Conservation (phyloP, 345 rosid species). For the Adansonia digitata region DNA sequence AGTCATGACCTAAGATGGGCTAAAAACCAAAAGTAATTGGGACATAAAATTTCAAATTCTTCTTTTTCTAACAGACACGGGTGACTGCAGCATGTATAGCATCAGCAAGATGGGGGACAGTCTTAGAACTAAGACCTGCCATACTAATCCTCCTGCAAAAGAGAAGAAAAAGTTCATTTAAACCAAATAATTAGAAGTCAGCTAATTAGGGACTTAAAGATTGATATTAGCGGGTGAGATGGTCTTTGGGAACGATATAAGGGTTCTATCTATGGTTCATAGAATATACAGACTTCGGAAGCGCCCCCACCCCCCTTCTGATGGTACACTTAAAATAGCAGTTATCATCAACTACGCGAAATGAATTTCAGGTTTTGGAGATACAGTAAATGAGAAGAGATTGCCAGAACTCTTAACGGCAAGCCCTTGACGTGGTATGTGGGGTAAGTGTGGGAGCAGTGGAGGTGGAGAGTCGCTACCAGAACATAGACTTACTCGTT, state of each 20-base stretch:
- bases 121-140: conserved; percentile 64
- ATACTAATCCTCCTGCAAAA: conserved; percentile 75
- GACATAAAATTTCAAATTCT: not conserved
- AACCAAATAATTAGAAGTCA: too few species aligned
- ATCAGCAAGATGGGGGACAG: conserved; percentile 60
- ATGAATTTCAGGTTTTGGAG: not conserved
- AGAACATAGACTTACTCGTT: not conserved
- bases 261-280: not conserved
- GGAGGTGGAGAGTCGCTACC: not conserved
- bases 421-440: not conserved
- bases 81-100: conserved; percentile 73
- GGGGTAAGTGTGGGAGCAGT: not conserved
- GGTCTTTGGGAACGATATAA: not conserved
- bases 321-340: too few species aligned
- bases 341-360: not conserved
- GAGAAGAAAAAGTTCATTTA: not conserved
- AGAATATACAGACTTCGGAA: too few species aligned
- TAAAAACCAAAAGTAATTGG: not conserved
- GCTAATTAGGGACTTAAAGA: not conserved
- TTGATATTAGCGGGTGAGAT: not conserved
- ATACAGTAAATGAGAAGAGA: not conserved
- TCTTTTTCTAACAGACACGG: conserved; percentile 19
- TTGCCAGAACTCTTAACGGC: not conserved
- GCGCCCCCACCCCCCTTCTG: too few species aligned
- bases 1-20: not conserved